Evolutionary conservation across 2,329 filamentous ascomycete species (phyloP).

Genomic region (Pestalotiopsis sp.): DNA sequence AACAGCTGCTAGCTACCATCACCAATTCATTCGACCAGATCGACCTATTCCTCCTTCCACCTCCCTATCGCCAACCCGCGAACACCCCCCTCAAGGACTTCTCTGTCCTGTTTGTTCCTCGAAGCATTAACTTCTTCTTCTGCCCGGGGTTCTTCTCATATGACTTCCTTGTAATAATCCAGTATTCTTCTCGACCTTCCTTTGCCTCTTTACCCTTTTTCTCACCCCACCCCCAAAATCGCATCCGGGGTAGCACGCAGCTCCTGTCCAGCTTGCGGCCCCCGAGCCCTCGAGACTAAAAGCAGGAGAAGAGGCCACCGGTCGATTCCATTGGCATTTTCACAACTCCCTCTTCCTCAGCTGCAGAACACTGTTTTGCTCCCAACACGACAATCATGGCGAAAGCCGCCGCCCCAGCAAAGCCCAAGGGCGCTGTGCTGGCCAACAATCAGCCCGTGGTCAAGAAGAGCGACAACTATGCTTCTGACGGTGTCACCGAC

Average conservation of each 20-base stretch:
- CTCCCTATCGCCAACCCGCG: neutral
- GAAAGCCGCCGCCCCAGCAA: constrained; percentile 36
- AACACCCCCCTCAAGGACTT: constrained; percentile 2
- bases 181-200: constrained; percentile 14
- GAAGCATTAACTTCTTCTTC: constrained; percentile 7
- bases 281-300: constrained; percentile 6
- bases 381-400: constrained; percentile 31
- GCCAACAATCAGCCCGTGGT: constrained; percentile 27
- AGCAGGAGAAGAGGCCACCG: constrained; percentile 22
- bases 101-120: neutral
- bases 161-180: constrained; percentile 13
- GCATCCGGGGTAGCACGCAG: constrained; percentile 20
- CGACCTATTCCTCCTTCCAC: neutral
- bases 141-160: constrained; percentile 2
- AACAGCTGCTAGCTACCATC: neutral
- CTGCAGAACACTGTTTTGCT: neutral
- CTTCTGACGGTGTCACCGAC: constrained; percentile 78
- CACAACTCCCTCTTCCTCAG: neutral
- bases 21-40: no score
- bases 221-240: constrained; percentile 9
- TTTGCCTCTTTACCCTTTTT: constrained; percentile 21
- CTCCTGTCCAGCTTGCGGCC: constrained; percentile 15
- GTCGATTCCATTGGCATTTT: neutral
- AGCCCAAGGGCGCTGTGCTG: constrained; percentile 32
- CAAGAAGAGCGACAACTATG: constrained; percentile 57